These are phyloP conservation scores for Marsdenia floribunda DNA, from an alignment of 257 asterid genomes.

Conservation along the genomic window DNA sequence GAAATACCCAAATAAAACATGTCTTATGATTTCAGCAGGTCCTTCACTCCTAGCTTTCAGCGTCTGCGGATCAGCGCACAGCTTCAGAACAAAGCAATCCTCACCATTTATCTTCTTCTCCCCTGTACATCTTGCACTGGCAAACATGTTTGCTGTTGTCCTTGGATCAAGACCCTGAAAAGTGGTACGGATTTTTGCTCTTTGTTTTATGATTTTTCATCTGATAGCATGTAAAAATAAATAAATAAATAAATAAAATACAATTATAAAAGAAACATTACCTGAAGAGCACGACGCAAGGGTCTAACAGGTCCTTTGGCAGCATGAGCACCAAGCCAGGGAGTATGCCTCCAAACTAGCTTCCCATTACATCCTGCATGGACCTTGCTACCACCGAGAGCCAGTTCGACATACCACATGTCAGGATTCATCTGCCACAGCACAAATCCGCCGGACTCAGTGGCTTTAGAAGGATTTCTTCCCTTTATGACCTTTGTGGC, in stretches of 20 bases:
- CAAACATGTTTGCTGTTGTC: constrained; percentile 70
- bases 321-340: constrained; percentile 89
- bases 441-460: constrained; percentile 68
- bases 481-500: constrained; percentile 67
- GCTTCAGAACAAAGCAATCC: constrained; percentile 67
- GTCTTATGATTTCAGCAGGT: constrained; percentile 67
- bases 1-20: constrained; percentile 65
- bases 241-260: background rate
- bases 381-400: constrained; percentile 70
- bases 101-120: constrained; percentile 69
- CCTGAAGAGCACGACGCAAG: constrained; percentile 77
- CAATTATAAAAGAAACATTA: constrained; percentile 7
- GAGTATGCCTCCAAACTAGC: constrained; percentile 90
- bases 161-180: constrained; percentile 71
- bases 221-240: background rate
- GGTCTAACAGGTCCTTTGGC: constrained; percentile 87
- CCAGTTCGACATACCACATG: constrained; percentile 84
- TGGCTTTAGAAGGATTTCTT: constrained; percentile 42
- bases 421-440: constrained; percentile 89
- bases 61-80: constrained; percentile 61
- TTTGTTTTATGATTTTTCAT: background rate
- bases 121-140: constrained; percentile 54
- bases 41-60: constrained; percentile 75
- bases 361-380: constrained; percentile 79
- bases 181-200: background rate